phyloP scores from a whole-genome alignment of 768 basidiomycete species.

The Filobasidium wieringae region DNA sequence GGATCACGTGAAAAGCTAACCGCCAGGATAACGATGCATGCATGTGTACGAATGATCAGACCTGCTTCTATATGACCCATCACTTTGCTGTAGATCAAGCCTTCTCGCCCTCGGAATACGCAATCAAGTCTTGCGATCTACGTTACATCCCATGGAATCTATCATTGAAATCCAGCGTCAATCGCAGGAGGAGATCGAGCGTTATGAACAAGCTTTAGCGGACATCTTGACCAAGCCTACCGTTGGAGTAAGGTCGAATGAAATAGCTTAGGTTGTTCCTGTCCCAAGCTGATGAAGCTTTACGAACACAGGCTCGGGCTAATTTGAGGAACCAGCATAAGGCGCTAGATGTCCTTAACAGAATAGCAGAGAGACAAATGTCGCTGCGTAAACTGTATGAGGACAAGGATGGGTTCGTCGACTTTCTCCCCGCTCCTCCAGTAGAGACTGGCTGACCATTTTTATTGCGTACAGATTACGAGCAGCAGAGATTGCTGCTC shows the following conservation, averaged over 20 bases:
- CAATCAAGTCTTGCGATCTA: too few species aligned
- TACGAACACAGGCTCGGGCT: constrained; percentile 20
- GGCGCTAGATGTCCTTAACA: constrained; percentile 74
- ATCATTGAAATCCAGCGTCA: constrained; percentile 87
- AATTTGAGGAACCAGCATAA: constrained; percentile 59
- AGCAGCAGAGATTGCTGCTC: constrained; percentile 26
- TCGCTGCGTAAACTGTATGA: constrained; percentile 62
- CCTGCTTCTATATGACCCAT: background rate
- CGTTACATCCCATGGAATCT: constrained; percentile 87
- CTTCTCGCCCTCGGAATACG: too few species aligned
- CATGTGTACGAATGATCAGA: too few species aligned
- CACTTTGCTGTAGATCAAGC: background rate
- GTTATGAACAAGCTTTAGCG: constrained; percentile 75
- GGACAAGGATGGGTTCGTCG: constrained; percentile 51
- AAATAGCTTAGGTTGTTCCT: too few species aligned
- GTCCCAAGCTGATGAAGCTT: too few species aligned
- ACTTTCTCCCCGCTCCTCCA: background rate
- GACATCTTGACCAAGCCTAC: constrained; percentile 55
- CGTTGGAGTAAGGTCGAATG: constrained; percentile 36
- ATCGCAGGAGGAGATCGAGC: constrained; percentile 89
- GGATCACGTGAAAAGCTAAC: too few species aligned
- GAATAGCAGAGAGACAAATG: constrained; percentile 58
- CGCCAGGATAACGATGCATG: too few species aligned
- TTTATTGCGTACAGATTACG: constrained; percentile 40
- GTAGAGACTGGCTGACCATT: constrained; percentile 46